Evolutionary conservation across 495 filamentous ascomycete species (phyloP), one percentile per base, ranked within the genome.

Genomic region (Aspergillus sparsus): DNA sequence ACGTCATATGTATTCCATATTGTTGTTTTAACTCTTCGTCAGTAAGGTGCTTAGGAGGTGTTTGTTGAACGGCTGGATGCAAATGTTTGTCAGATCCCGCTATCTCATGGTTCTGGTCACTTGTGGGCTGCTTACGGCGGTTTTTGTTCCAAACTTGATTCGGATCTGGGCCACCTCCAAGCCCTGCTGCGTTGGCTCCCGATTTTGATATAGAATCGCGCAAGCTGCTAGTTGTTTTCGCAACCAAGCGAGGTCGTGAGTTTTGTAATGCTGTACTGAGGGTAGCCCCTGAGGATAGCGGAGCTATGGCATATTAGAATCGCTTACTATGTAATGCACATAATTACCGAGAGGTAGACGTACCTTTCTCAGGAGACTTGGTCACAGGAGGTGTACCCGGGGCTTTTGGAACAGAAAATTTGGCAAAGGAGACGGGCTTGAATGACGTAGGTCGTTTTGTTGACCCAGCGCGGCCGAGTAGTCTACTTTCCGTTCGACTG

Each of bases 121-220:
- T 21, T 50, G 53, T 50, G 44, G 27, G 45, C 46, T 81, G 21
- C 84, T 71, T 87, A 97, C 93, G 92, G 81, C 90, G 83, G 69
- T 99, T 99, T 74, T 93, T 97, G 71, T 98, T 99, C 94, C 94
- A 99, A 21, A 99, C 94, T 70, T 76, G 87, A 75, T 80, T 86
- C 70, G 76, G 87, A 73, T 96, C 86, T 39, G 86, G 86, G 11
- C 82, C 85, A 50, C 74, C 71, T 56, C 73, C 74, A 59, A 78
- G 74, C 44, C 72, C 81, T 16, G 69, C 58, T 62, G 72, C 81
- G 50, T 72, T 69, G 55, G 76, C 59, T 32, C 76, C 72, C 12
- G 72, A 62, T 42, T 82, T 85, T 27, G 78, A 79, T 49, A 82
- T 65, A 1, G 79, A 77, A 58, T 83, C 80, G 49, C 83, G 78